Percentiles rank a stretch among this genome's conserved stretches.
Evolutionary conservation across 176 grass and related monocot genomes (phyloP).

Genomic region (Cymbopogon citratus): DNA sequence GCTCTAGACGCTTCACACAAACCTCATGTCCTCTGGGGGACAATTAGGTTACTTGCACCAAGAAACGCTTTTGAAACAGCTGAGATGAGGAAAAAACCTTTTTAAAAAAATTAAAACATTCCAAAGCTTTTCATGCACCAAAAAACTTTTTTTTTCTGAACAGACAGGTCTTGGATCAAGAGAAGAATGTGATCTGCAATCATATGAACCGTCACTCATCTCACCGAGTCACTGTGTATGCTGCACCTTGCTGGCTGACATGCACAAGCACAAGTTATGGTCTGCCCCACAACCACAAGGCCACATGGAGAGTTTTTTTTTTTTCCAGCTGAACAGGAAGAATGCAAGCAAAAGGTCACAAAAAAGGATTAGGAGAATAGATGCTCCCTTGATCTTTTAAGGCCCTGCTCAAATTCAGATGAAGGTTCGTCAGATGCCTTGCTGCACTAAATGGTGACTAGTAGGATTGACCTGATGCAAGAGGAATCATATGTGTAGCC

Average conservation of each 20-base stretch:
- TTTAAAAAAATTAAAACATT: neutral
- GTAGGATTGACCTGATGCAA: neutral
- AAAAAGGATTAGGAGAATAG: constrained; percentile 35
- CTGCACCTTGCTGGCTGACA: neutral
- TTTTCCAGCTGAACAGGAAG: neutral
- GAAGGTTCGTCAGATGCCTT: constrained; percentile 41
- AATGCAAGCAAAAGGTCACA: neutral
- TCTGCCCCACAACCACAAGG: neutral
- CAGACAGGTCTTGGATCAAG: constrained; percentile 18
- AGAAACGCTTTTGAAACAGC: neutral
- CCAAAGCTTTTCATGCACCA: neutral
- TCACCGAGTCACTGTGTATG: neutral
- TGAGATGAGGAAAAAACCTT: neutral
- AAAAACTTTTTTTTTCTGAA: neutral
- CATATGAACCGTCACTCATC: neutral
- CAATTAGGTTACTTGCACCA: constrained; percentile 3
- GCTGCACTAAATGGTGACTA: neutral
- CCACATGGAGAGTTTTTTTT: neutral
- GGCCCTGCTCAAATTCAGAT: constrained; percentile 22
- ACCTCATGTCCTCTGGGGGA: neutral
- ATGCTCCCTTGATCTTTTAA: constrained; percentile 32
- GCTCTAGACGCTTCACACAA: constrained; percentile 24
- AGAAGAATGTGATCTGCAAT: constrained; percentile 21
- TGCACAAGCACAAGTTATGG: constrained; percentile 1
- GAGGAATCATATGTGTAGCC: neutral